Conservation (phyloP, 1,284 basidiomycete species). For the Trichosporon coremiiforme region DNA sequence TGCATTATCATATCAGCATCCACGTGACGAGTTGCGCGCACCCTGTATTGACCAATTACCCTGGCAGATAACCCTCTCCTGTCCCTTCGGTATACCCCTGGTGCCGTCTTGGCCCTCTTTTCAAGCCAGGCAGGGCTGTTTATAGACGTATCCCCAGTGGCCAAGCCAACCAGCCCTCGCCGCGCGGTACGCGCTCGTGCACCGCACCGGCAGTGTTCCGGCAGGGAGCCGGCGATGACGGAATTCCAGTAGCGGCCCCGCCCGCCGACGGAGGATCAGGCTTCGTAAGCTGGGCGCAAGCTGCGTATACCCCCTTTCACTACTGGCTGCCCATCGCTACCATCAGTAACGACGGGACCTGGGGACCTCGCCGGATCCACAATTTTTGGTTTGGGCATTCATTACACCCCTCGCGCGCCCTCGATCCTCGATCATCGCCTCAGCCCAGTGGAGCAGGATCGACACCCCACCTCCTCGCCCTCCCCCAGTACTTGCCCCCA, state of each 20-base stretch:
- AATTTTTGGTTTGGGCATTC: neutral
- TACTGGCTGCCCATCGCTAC: neutral
- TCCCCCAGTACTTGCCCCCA: neutral
- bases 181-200: no score
- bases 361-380: neutral
- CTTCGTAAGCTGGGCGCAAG: neutral
- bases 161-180: neutral
- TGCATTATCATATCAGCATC: neutral
- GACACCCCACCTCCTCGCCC: neutral
- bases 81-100: no score
- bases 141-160: neutral
- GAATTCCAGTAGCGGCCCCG: neutral
- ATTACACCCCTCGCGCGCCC: neutral
- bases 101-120: no score
- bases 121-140: neutral
- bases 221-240: neutral
- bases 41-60: neutral
- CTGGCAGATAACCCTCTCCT: neutral
- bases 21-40: neutral
- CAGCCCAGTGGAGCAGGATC: neutral
- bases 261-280: neutral
- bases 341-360: neutral
- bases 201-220: no score
- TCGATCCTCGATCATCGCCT: neutral
- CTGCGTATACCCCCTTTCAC: neutral